These are phyloP conservation scores for Cercophora newfieldiana DNA, from an alignment of 495 filamentous ascomycete species.

Conservation along the genomic window DNA sequence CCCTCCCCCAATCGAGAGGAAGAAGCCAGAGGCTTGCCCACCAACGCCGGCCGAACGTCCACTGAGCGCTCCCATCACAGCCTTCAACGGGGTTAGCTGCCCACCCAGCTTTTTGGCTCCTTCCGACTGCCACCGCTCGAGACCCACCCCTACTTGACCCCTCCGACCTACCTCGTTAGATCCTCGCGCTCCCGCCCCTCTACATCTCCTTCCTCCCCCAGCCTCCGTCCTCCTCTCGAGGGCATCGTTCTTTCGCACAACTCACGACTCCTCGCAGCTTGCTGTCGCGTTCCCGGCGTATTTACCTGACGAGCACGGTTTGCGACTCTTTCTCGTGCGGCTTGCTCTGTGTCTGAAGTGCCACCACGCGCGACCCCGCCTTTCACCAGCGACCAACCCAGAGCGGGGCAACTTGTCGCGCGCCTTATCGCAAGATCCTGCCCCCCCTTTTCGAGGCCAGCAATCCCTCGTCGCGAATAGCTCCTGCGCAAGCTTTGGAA, in stretches of 20 bases:
- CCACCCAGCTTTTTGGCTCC: constrained; percentile 5
- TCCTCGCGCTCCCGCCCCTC: constrained; percentile 5
- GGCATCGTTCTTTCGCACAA: constrained; percentile 3
- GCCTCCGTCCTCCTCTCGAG: constrained; percentile 4
- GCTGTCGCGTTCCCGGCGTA: not conserved
- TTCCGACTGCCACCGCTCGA: not conserved
- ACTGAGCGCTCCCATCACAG: constrained; percentile 16
- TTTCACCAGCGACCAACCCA: not conserved
- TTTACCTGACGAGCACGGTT: not conserved
- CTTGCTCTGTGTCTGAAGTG: not conserved
- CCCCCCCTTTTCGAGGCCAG: not conserved
- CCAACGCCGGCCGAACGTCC: constrained; percentile 6
- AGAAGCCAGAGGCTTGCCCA: too few species aligned
- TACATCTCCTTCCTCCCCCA: constrained; percentile 8
- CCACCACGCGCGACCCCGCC: constrained; percentile 1
- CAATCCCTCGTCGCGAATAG: constrained; percentile 8
- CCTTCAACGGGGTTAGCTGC: not conserved
- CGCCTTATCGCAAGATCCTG: constrained; percentile 17
- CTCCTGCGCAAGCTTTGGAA: not conserved
- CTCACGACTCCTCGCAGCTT: not conserved
- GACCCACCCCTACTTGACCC: constrained; percentile 10
- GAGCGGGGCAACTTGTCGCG: constrained; percentile 25
- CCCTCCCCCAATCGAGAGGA: not conserved
- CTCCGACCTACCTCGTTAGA: constrained; percentile 3
- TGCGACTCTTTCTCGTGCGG: not conserved